Conservation (phyloP, 495 filamentous ascomycete genomes). For the Rusavskia elegans region DNA sequence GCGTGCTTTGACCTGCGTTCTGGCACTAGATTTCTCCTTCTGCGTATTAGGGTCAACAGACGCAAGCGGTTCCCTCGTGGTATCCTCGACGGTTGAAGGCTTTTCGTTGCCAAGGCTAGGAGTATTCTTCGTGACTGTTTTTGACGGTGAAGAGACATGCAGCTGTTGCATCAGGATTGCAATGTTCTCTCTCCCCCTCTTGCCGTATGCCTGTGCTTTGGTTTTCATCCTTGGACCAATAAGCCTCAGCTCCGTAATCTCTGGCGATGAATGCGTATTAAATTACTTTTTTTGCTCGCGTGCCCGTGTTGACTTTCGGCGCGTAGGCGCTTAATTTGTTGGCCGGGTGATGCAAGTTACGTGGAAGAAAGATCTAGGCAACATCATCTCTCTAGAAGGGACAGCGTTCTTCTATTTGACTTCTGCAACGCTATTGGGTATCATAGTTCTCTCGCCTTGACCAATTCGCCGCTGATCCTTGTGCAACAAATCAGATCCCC, state of each 20-base stretch:
- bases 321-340: neutral
- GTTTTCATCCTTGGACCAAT: neutral
- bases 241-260: neutral
- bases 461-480: neutral
- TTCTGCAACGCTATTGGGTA: neutral
- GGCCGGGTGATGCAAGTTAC: neutral
- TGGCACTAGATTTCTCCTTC: too few species aligned
- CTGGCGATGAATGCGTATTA: neutral
- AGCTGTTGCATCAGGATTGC: neutral
- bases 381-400: too few species aligned
- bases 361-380: neutral
- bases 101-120: too few species aligned
- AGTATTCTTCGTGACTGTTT: too few species aligned
- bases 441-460: neutral
- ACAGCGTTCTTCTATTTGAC: neutral
- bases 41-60: too few species aligned
- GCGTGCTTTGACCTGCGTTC: neutral
- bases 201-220: neutral
- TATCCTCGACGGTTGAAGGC: too few species aligned
- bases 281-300: neutral
- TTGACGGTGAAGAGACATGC: neutral
- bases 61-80: too few species aligned
- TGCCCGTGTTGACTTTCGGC: neutral
- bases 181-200: slow-evolving; percentile 1
- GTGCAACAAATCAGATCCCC: slow-evolving; percentile 11